A percentile compares a stretch with the other conserved stretches of the same genome.
Evolutionary conservation across 495 filamentous ascomycete genomes (phyloP).

Genomic region (Paragyromitra xinjiangensis): DNA sequence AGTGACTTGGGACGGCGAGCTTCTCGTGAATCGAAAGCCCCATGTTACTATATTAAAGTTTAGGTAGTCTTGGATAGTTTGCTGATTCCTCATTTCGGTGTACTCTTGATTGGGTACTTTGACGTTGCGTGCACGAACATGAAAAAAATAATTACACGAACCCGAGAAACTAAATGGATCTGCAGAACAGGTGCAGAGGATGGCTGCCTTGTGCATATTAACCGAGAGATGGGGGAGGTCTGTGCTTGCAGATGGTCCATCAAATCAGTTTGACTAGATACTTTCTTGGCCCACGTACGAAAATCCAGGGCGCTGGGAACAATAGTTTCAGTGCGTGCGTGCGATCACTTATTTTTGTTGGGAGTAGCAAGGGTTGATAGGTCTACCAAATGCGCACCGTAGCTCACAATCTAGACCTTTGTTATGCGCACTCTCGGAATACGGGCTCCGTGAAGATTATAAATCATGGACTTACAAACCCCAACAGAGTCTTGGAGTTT

Average conservation of each 20-base stretch:
- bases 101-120: not conserved
- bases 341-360: not conserved
- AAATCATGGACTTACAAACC: not conserved
- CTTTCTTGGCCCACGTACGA: not conserved
- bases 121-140: not conserved
- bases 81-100: not conserved
- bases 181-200: slow-evolving; percentile 15
- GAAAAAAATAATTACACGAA: not conserved
- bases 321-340: not conserved
- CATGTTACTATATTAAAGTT: slow-evolving; percentile 15
- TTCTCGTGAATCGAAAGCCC: not conserved
- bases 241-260: slow-evolving; percentile 8
- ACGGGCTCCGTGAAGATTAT: not conserved
- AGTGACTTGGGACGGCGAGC: not conserved
- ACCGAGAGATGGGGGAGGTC: slow-evolving; percentile 31
- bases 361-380: not conserved
- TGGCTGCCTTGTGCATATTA: slow-evolving; percentile 26
- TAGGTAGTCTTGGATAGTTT: not conserved
- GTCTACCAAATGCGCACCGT: not conserved
- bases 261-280: slow-evolving; percentile 1
- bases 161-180: slow-evolving; percentile 21
- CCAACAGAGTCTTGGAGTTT: not conserved
- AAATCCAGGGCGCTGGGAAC: not conserved
- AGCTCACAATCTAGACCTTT: not conserved
- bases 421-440: not conserved